Base-by-base conservation (phyloP, 75 land plant species). In the Picea glauca region DNA sequence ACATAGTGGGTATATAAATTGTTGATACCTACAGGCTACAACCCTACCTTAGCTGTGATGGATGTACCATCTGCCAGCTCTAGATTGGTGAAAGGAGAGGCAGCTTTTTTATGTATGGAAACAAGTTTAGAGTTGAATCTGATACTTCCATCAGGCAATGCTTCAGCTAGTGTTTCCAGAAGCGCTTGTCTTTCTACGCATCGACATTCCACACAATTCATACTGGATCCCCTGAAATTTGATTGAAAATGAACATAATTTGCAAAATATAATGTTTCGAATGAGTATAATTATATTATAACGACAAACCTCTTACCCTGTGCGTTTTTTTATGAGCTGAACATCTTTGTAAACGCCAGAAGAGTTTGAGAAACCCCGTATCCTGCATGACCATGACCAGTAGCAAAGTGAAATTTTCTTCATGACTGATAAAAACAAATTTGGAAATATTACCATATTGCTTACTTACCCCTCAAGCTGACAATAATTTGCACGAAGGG, bases 91-190 rank as follows among this genome's bases (percentile, higher is more conserved):
- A 50, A 20, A 15, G 59, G 17, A 13, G 58, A 72, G 65, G 26
- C 79, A 5, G 14, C 40, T 23, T 13, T 12, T 63, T 12, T 30
- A 5, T 35, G 70, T 15, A 66, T 35, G 32, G 40, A 17, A 66
- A 31, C 18, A 13, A 92, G 60, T 59, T 76, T 75, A 11, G 90
- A 82, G 20, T 81, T 83, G 80, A 88, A 92, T 20, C 68, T 40
- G 58, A 90, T 85, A 8, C 84, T 70, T 1, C 56, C 79, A 2
- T 62, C 43, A 14, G 92, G 92, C 33, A 92, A 72, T 15, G 88
- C 90, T 57, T 87, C 68, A 13, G 90, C 85, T 21, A 91, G 78
- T n/a, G 87, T 86, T 68, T 85, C 83, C 38, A 87, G 80, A 62
- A 91, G 80, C 11, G 74, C 80, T 31, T 77, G 85, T 50, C 93